Evolutionary conservation across 2,329 filamentous ascomycete species (phyloP), one percentile per base, ranked within the genome.

Genomic region (Peltaster fructicola): DNA sequence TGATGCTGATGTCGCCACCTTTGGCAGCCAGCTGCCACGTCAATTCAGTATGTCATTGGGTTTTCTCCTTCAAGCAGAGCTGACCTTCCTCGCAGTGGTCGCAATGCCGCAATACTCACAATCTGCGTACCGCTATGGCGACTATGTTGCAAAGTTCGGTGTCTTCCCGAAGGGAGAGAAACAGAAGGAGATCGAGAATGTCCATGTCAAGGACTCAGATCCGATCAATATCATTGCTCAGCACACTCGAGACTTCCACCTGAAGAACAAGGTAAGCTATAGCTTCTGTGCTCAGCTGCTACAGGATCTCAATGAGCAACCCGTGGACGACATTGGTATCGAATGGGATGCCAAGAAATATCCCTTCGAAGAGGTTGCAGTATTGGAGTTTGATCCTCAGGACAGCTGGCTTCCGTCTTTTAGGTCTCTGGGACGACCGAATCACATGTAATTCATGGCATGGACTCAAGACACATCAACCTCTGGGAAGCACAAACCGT

Each of bases 391-490:
- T 25, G 44, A 50, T 22, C 47, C 47, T 6, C 51, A 54, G 34
- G 51, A 54, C 24, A 39, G 34, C 8, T 53, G 48, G 48, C 25
- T 52, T n/a, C 50, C 50, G 2, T 48, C 48, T 31, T 52, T 53
- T 34, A 32, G 50, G 16, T 43, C 45, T 1, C 53, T 53, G 50
- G 50, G 50, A 53, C 22, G 48, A 53, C 23, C 32, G 47, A 3
- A 52, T 53, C 15, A 53, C 48, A 3, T 41, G 44, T 30, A 52
- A 54, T 29, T 41, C 39, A 14, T 54, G 50, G 50, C 50, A 54
- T 32, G 50, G 51, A 0, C 27, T 54, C 10, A 50, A 48, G 34
- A 36, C 37, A 23, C 47, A 53, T 31, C 48, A 48, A 37, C 50
- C 49, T 4, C 40, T 54, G 2, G 51, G 52, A 2, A 48, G 44